phyloP scores from a whole-genome alignment of 2,329 filamentous ascomycete species.

The Mollisia scopiformis region DNA sequence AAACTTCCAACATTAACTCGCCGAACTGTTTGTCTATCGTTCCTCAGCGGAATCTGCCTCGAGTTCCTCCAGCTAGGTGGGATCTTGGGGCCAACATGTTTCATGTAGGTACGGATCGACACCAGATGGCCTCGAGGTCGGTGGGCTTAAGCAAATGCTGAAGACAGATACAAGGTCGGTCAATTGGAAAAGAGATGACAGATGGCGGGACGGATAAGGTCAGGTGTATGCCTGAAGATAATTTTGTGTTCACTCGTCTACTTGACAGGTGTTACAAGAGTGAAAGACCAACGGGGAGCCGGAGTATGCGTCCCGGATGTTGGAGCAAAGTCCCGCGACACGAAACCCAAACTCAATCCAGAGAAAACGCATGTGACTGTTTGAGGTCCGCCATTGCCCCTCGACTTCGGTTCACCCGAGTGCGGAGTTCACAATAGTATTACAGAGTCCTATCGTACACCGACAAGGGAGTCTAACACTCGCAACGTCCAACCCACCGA shows the following conservation, averaged over 20 bases:
- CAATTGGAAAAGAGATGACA: not conserved
- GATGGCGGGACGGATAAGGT: not conserved
- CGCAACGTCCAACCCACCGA: slow-evolving; percentile 50
- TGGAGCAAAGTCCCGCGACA: not conserved
- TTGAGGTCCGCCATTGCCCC: not conserved
- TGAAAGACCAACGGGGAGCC: not conserved
- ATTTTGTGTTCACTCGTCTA: not conserved
- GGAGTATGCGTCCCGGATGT: not conserved
- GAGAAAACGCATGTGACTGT: slow-evolving; percentile 5
- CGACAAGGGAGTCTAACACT: slow-evolving; percentile 33
- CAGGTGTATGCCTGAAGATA: not conserved
- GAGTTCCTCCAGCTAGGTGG: not conserved
- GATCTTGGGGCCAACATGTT: not conserved
- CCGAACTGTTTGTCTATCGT: not conserved
- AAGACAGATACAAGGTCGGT: not conserved
- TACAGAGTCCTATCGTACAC: slow-evolving; percentile 12
- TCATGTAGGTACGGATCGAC: slow-evolving; percentile 1
- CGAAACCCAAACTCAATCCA: not conserved
- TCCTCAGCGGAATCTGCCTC: slow-evolving; percentile 1
- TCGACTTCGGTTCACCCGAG: not conserved
- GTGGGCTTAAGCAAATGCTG: not conserved
- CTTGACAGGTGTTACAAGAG: not conserved
- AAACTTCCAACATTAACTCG: not conserved
- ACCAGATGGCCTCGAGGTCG: not conserved
- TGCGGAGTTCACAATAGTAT: slow-evolving; percentile 14